Evolutionary conservation across 768 basidiomycete species (phyloP).

Genomic region (Jaapia argillacea): DNA sequence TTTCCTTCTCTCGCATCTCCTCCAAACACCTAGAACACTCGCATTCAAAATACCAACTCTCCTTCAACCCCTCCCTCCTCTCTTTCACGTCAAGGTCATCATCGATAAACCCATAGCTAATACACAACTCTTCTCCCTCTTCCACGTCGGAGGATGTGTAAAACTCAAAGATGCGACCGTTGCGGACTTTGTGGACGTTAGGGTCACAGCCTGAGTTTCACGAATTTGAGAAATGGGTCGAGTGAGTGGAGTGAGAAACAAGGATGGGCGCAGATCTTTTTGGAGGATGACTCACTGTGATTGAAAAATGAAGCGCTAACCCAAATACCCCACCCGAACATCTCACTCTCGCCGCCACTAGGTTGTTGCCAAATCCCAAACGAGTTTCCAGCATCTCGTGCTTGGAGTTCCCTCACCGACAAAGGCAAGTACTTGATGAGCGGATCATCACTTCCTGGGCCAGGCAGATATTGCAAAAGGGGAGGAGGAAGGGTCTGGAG

Average conservation of each 20-base stretch:
- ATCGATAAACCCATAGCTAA: background rate
- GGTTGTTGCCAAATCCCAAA: conserved; percentile 4
- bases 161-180: background rate
- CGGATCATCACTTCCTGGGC: background rate
- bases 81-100: background rate
- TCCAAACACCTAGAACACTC: background rate
- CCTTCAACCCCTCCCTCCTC: conserved; percentile 1
- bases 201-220: background rate
- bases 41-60: conserved; percentile 2
- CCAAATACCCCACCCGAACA: conserved; percentile 12
- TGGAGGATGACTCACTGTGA: background rate
- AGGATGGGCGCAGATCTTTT: background rate
- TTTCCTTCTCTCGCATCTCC: background rate
- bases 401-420: background rate
- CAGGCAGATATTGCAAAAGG: background rate
- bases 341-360: conserved; percentile 6
- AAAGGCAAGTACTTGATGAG: background rate
- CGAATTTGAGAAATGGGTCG: background rate
- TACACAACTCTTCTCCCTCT: background rate
- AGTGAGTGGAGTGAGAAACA: background rate
- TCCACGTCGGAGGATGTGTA: background rate
- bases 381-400: conserved; percentile 1
- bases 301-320: conserved; percentile 1
- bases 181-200: background rate
- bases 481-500: background rate